Percentiles rank a stretch among this genome's conserved stretches.
phyloP scores from a whole-genome alignment of 371 early-diverging fungal species.

The Umbelopsis sp. region DNA sequence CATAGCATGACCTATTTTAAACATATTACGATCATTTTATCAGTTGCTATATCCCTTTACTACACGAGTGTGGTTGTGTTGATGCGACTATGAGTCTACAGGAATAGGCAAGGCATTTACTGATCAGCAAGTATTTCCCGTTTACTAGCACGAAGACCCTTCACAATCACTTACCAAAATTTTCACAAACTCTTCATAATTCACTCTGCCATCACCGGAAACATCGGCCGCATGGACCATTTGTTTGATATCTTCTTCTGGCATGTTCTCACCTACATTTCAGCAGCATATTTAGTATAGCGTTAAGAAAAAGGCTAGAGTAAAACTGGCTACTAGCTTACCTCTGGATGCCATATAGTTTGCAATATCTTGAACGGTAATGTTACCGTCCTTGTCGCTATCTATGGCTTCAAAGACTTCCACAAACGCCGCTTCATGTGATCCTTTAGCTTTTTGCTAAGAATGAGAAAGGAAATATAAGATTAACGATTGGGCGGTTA shows the following conservation, averaged over 20 bases:
- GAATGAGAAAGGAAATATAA: too few species aligned
- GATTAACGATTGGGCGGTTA: too few species aligned
- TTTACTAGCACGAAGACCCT: not conserved
- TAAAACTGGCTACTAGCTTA: conserved; percentile 18
- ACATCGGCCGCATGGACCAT: conserved; percentile 84
- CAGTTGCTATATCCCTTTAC: not conserved
- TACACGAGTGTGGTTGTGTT: not conserved
- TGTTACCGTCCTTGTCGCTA: conserved; percentile 39
- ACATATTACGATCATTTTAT: not conserved
- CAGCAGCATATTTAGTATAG: not conserved
- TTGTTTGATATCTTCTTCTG: conserved; percentile 71
- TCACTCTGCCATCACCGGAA: conserved; percentile 84
- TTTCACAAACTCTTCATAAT: conserved; percentile 92
- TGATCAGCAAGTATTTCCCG: not conserved
- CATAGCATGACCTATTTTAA: not conserved
- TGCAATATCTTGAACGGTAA: conserved; percentile 36
- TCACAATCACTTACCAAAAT: conserved; percentile 60
- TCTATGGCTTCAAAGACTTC: conserved; percentile 40
- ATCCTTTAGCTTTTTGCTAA: conserved; percentile 5
- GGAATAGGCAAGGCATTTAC: not conserved
- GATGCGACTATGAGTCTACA: conserved; percentile 10
- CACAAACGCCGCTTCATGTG: not conserved
- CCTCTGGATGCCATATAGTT: conserved; percentile 34
- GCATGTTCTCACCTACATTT: conserved; percentile 63
- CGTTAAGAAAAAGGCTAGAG: not conserved